Evolutionary conservation across 2,329 filamentous ascomycete genomes (phyloP).

Genomic region (Trichoderma sp.): DNA sequence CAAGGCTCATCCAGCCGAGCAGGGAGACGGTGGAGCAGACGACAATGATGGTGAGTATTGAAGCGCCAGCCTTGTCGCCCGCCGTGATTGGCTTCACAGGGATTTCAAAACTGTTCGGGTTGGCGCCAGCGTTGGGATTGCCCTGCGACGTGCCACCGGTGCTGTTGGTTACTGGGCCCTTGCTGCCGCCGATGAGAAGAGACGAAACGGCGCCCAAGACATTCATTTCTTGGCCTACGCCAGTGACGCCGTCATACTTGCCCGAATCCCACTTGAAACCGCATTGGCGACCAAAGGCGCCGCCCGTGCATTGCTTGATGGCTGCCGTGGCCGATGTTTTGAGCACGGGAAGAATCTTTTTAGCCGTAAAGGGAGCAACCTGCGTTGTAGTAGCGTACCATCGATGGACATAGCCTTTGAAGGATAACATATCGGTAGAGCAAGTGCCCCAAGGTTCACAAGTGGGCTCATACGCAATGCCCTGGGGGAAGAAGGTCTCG

Average conservation of each 20-base stretch:
- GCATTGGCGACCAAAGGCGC: conserved; percentile 51
- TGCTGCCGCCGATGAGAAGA: conserved; percentile 48
- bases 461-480: conserved; percentile 60
- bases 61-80: conserved; percentile 50
- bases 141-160: conserved; percentile 56
- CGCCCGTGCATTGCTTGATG: conserved; percentile 56
- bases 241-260: conserved; percentile 55
- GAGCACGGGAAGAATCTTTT: conserved; percentile 54
- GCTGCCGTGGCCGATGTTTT: conserved; percentile 56
- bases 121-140: conserved; percentile 46
- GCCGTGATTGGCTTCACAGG: conserved; percentile 42
- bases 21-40: conserved; percentile 43
- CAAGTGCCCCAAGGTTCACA: conserved; percentile 60
- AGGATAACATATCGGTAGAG: conserved; percentile 63
- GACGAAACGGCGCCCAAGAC: conserved; percentile 58
- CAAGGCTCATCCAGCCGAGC: conserved; percentile 54
- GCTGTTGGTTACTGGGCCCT: conserved; percentile 47
- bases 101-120: conserved; percentile 40
- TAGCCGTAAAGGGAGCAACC: conserved; percentile 55
- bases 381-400: conserved; percentile 58
- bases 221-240: conserved; percentile 63
- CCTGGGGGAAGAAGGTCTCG: conserved; percentile 55
- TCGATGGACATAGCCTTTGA: conserved; percentile 62
- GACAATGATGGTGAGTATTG: conserved; percentile 50
- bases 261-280: conserved; percentile 57